Base-by-base conservation (phyloP, 805 yeast species). In the Yarrowia hollandica region DNA sequence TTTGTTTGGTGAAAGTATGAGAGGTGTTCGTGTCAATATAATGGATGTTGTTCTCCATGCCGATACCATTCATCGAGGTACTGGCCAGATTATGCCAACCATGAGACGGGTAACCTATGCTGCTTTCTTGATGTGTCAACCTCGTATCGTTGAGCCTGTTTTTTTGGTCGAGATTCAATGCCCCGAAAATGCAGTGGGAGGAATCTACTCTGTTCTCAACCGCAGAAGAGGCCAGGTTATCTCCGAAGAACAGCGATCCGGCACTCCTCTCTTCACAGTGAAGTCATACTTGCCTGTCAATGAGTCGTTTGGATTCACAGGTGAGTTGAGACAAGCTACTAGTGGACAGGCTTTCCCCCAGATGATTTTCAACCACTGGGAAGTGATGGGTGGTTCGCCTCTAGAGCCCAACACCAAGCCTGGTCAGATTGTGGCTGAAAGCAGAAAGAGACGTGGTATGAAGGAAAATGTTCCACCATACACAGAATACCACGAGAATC, bases 311-410 rank as follows among this genome's bases (percentile, higher is more conserved):
- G 99, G 98, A 87, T 92, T 92, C 96, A 88, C 97, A 73, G 94
- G 95, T 82, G 96, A 91, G 75, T 86, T 92, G 76, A 89, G 99
- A 85, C 97, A 92, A 82, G 97, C 98, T 75, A 92, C 99, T 75
- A 97, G 97, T 88, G 99, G 99, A 80, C 98, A 92, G 85, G 99
- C 99, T 78, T 92, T 92, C 98, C 99, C 99, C 81, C 98, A 94
- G 83, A 85, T 94, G 96, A 94, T 94, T 79, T 94, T 92, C 80
- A 98, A 94, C 79, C 99, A 92, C 79, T 92, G 98, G 98, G 82
- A 90, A 68, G 79, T 88, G 72, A 81, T 94, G 83, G 74, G 75
- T 70, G 96, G 97, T 79, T 94, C 90, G 79, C 96, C 96, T 76
- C 79, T 86, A 68, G 98, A 92, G 80, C 85, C 91, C 75, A 69